phyloP scores from a whole-genome alignment of 306 rosid species.

The Alnus rubra region DNA sequence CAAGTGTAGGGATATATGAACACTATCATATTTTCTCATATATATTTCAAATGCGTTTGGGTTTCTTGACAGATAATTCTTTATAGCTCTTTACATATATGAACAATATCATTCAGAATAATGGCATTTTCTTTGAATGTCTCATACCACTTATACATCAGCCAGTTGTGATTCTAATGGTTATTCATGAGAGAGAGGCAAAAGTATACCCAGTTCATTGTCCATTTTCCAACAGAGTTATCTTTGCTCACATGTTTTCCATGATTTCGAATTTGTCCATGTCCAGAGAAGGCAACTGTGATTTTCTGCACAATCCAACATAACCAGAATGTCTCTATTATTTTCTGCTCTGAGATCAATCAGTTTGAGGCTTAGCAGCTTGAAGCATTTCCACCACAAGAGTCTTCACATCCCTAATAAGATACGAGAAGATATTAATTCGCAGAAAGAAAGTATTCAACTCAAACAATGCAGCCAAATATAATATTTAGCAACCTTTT shows the following conservation, averaged over 20 bases:
- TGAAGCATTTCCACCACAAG: conserved; percentile 96
- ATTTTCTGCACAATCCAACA: conserved; percentile 38
- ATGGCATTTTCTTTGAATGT: neutral
- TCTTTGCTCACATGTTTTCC: conserved; percentile 22
- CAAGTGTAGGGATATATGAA: neutral
- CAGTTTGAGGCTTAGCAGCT: conserved; percentile 59
- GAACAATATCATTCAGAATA: neutral
- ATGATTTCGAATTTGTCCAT: conserved; percentile 21
- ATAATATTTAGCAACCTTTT: neutral
- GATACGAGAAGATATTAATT: conserved; percentile 13
- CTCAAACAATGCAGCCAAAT: conserved; percentile 17
- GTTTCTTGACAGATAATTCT: neutral
- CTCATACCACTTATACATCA: neutral
- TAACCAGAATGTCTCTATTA: conserved; percentile 7
- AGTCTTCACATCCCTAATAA: conserved; percentile 82
- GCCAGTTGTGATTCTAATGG: neutral
- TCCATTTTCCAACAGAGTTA: conserved; percentile 16
- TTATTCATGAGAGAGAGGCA: conserved; percentile 2
- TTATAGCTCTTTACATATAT: neutral
- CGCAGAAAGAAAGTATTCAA: neutral
- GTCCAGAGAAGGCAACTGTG: conserved; percentile 17
- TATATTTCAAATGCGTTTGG: neutral
- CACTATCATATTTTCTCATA: neutral
- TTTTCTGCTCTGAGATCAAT: conserved; percentile 31
- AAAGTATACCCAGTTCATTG: conserved; percentile 18